Evolutionary conservation across 108 stramenopile genomes (phyloP).

Genomic region (Chaetoceros tenuissimus): DNA sequence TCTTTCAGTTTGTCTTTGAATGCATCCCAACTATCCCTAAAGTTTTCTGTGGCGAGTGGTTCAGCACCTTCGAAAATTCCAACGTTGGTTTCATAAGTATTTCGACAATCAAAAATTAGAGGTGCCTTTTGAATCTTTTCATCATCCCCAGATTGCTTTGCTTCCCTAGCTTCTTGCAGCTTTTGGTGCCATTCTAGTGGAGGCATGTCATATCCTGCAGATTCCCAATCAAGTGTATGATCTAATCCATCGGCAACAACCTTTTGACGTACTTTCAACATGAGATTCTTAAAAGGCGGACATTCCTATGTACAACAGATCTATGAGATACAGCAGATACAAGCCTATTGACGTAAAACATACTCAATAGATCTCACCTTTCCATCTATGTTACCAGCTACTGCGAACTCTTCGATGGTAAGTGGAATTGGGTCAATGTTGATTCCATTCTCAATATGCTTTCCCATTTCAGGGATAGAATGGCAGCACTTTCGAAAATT

Average conservation of each 20-base stretch:
- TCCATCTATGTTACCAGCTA: conserved; percentile 20
- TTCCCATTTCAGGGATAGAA: conserved; percentile 50
- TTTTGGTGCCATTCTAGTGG: conserved; percentile 42
- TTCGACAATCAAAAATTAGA: conserved; percentile 46
- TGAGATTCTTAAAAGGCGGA: conserved; percentile 45
- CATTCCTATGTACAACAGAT: too few species aligned
- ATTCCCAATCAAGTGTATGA: conserved; percentile 33
- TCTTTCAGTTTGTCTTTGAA: conserved; percentile 38
- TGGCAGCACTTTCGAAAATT: conserved; percentile 51
- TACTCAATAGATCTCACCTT: conserved; percentile 17
- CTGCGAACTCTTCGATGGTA: conserved; percentile 48
- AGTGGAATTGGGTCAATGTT: conserved; percentile 78
- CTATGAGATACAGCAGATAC: not conserved
- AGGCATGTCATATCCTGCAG: conserved; percentile 35
- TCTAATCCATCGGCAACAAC: conserved; percentile 39
- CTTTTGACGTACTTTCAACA: conserved; percentile 37
- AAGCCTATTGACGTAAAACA: not conserved
- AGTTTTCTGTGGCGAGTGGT: conserved; percentile 57
- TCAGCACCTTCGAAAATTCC: conserved; percentile 51
- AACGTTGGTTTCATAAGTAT: conserved; percentile 62
- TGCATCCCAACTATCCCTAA: conserved; percentile 57
- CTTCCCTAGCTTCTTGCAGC: conserved; percentile 9
- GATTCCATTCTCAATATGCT: conserved; percentile 82
- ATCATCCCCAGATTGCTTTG: conserved; percentile 1
- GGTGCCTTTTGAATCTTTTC: not conserved